Conservation (phyloP, 768 basidiomycete species). For the Boletales sp. region DNA sequence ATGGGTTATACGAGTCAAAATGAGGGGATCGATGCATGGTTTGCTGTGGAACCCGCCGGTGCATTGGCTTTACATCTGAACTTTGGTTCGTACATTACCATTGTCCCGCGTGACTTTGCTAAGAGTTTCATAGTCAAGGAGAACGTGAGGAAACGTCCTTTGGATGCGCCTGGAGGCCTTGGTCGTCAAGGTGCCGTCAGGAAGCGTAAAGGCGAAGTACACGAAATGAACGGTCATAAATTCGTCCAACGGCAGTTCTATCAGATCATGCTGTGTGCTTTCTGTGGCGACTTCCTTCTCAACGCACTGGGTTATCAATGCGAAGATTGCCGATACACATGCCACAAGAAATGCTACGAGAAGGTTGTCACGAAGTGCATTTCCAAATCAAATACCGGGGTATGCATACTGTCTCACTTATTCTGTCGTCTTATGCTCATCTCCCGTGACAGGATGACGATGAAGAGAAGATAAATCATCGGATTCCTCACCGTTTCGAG, state of each 20-base stretch:
- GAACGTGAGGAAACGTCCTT: slow-evolving; percentile 92
- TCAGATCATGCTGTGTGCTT: slow-evolving; percentile 96
- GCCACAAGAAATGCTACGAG: slow-evolving; percentile 98
- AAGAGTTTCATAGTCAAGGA: slow-evolving; percentile 74
- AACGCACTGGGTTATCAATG: slow-evolving; percentile 98
- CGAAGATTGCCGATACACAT: slow-evolving; percentile 98
- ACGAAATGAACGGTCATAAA: slow-evolving; percentile 99
- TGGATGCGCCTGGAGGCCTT: slow-evolving; percentile 86
- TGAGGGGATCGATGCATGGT: slow-evolving; percentile 96
- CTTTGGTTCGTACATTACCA: slow-evolving; percentile 64
- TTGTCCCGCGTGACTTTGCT: not conserved
- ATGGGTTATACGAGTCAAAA: slow-evolving; percentile 19
- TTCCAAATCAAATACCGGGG: slow-evolving; percentile 92
- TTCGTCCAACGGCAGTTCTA: slow-evolving; percentile 98
- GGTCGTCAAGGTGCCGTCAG: slow-evolving; percentile 98
- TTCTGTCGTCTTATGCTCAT: slow-evolving; percentile 1
- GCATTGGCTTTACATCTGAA: slow-evolving; percentile 84
- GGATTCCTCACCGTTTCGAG: slow-evolving; percentile 98
- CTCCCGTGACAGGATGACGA: slow-evolving; percentile 70
- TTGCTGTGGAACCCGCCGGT: slow-evolving; percentile 96
- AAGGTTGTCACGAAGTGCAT: slow-evolving; percentile 99
- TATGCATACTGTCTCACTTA: slow-evolving; percentile 39
- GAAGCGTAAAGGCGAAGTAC: slow-evolving; percentile 96
- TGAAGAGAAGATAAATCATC: slow-evolving; percentile 98
- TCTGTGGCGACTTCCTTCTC: slow-evolving; percentile 96